Conservation (phyloP, 345 rosid genomes). For the Acer negundo region DNA sequence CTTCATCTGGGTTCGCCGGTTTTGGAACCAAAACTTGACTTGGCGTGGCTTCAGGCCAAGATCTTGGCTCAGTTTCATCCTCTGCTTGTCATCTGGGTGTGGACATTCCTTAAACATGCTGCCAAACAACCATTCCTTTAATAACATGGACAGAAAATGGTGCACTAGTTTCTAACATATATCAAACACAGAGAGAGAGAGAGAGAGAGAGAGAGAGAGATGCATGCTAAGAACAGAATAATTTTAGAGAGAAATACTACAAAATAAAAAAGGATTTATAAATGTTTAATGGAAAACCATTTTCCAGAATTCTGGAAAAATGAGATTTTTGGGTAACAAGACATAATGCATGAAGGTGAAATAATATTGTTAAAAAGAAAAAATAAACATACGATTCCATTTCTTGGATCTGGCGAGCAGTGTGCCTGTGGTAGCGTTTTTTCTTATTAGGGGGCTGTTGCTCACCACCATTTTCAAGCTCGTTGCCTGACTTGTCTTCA, state of each 20-base stretch:
- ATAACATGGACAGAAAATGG: neutral
- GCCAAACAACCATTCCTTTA: slow-evolving; percentile 24
- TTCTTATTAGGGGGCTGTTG: slow-evolving; percentile 67
- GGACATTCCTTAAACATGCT: slow-evolving; percentile 93
- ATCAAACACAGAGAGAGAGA: neutral
- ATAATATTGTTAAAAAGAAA: no score
- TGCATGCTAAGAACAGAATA: neutral
- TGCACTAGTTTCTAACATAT: neutral
- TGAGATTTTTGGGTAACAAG: neutral
- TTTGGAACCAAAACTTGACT: slow-evolving; percentile 99
- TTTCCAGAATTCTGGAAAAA: neutral
- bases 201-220: neutral
- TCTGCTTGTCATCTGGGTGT: slow-evolving; percentile 96
- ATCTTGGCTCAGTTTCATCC: slow-evolving; percentile 80
- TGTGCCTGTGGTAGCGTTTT: slow-evolving; percentile 94
- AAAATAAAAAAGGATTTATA: neutral
- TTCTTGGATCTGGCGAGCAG: slow-evolving; percentile 92
- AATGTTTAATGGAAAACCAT: neutral
- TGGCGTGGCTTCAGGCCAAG: slow-evolving; percentile 95
- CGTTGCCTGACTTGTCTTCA: slow-evolving; percentile 74
- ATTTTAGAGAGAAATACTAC: neutral
- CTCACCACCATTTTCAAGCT: slow-evolving; percentile 43
- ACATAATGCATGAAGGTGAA: neutral
- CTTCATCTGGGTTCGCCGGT: slow-evolving; percentile 97
- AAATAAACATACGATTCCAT: slow-evolving; percentile 80